These are phyloP conservation scores for Mucor irregularis DNA, from an alignment of 371 early-diverging fungal genomes.

Conservation along the genomic window DNA sequence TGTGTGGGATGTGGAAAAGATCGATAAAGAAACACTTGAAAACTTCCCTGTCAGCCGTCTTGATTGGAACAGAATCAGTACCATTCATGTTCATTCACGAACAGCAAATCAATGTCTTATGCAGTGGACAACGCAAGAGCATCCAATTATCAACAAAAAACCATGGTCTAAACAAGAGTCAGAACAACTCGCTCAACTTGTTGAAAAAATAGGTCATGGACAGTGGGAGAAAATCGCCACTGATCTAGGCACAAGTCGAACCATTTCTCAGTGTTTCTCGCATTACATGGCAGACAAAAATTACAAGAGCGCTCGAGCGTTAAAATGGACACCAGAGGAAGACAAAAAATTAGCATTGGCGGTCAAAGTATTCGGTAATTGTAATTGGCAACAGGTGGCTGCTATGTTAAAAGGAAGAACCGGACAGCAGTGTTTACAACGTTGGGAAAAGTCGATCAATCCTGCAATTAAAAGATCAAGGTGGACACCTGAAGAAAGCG, in stretches of 20 bases:
- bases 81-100: constrained; percentile 60
- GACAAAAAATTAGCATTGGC: constrained; percentile 58
- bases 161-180: constrained; percentile 69
- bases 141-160: constrained; percentile 76
- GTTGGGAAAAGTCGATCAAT: constrained; percentile 77
- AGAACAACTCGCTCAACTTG: constrained; percentile 44
- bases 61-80: constrained; percentile 73
- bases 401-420: constrained; percentile 67
- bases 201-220: constrained; percentile 43
- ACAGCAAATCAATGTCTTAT: constrained; percentile 73
- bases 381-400: constrained; percentile 73
- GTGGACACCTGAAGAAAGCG: constrained; percentile 81
- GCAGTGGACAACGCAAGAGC: constrained; percentile 84
- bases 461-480: constrained; percentile 75
- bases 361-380: constrained; percentile 62
- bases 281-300: constrained; percentile 53
- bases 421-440: constrained; percentile 81
- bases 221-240: constrained; percentile 68
- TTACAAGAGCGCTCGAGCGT: neutral
- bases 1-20: constrained; percentile 49
- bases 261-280: constrained; percentile 80
- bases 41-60: constrained; percentile 58
- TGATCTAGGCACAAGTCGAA: constrained; percentile 66
- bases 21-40: constrained; percentile 50
- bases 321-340: constrained; percentile 66